Evolutionary conservation across 2,329 filamentous ascomycete genomes (phyloP), one percentile per base, ranked within the genome.

Genomic region (Paracorniculantispora psalliotae): DNA sequence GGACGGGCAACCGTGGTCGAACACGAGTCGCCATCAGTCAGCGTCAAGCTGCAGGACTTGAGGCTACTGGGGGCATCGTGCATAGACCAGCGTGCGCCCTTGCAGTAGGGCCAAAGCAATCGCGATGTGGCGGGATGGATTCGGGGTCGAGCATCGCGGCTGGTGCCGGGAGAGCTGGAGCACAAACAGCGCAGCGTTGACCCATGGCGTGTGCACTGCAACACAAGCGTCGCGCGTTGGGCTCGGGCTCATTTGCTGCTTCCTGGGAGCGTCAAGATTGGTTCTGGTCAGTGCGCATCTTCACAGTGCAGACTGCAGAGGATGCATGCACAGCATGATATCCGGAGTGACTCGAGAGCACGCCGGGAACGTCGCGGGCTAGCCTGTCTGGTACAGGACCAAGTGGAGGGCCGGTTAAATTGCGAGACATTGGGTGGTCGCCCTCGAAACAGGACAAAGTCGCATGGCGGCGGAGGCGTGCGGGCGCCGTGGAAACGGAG

Each of bases 321-420:
- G 33, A 12, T 37, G 33, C 33, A 37, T 9, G 17, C 10, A 37
- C 33, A 15, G 33, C 17, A 37, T 15, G 33, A 37, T 33, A n/a
- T 35, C 33, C 15, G 10, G 9, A 33, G 47, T 21, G 8, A 17
- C 25, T 19, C 3, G 25, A 33, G 46, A 21, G 48, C 13, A 8
- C 33, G 30, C 30, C 12, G 33, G 28, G 47, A 50, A 35, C 10
- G 28, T 13, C 9, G 33, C 21, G 37, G 33, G 30, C 33, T 37
- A 51, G 35, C 19, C 50, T 43, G 50, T 43, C 50, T 43, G 19
- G 50, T 43, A 30, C 23, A 13, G 12, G 17, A 33, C 25, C 35
- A 57, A 57, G 54, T 57, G 54, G 54, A 57, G 54, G 46, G n/a
- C 33, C 17, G 25, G 23, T 48, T 50, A 57, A 50, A 57, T 57